Evolutionary conservation across 73 alveolate species (phyloP).

Genomic region (Paramecium pentaurelia): DNA sequence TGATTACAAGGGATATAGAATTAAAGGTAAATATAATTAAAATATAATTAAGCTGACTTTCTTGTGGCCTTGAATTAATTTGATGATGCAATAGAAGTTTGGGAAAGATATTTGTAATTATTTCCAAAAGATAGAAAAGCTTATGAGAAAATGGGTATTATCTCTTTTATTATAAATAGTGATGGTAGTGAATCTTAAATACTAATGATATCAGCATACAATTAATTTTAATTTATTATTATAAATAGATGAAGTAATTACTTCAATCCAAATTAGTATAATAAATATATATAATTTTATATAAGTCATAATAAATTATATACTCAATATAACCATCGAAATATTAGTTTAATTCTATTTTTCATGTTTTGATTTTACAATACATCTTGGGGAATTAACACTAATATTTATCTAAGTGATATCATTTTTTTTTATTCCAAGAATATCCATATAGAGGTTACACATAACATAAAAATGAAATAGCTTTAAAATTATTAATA

Average conservation of each 20-base stretch:
- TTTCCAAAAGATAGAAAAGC: constrained; percentile 16
- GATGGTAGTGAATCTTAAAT: not conserved
- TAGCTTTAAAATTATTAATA: not conserved
- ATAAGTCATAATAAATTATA: not conserved
- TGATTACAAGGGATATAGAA: not conserved
- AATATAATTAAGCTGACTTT: not conserved
- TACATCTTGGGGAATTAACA: not conserved
- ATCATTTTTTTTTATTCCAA: not conserved
- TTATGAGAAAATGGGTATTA: not conserved
- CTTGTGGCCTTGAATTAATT: not conserved
- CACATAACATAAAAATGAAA: not conserved
- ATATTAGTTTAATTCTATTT: not conserved
- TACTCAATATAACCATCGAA: not conserved
- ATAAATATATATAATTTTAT: too few relatives aligned
- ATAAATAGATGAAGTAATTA: not conserved
- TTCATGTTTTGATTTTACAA: not conserved
- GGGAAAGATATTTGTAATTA: not conserved
- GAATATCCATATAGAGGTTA: not conserved
- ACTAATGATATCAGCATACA: not conserved
- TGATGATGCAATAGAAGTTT: constrained; percentile 24
- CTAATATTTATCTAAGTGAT: not conserved
- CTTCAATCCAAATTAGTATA: not conserved
- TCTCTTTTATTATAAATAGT: not conserved
- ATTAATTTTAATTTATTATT: not conserved
- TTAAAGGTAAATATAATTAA: not conserved